Base-by-base conservation (phyloP, 2,329 filamentous ascomycete genomes). In the Fusarium protoensiforme region DNA sequence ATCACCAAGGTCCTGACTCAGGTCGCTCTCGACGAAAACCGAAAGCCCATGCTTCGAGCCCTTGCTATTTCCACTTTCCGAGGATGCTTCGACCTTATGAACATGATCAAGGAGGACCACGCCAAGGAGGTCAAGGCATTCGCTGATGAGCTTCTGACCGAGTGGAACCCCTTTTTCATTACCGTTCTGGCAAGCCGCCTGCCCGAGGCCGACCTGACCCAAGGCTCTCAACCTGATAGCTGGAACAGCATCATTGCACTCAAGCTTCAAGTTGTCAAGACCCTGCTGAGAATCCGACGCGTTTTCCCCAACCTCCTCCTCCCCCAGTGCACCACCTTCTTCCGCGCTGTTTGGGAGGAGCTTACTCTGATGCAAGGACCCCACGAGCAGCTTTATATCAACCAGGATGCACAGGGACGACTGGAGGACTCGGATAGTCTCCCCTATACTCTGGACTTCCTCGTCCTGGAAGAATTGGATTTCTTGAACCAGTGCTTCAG, bases 81-180 rank as follows among this genome's bases (percentile, higher is more conserved):
- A 65, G 91, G 91, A 57, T 98, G 94, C 83, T 97, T 99, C 81
- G 95, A 98, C 80, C 94, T 96, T 65, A 90, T 99, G 85, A 95
- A 98, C 83, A 97, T 98, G 90, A 93, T 98, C 74, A 93, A 98
- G 87, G 95, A 98, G 75, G 94, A 97, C 76, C 94, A 98, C 83
- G 93, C 94, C 78, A 88, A 89, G 66, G 94, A 94, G 64, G 94
- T 98, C 69, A 96, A 94, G 82, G 88, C 88, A 1, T 99, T 99
- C 81, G 95, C 96, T 61, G 94, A 98, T 69, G 93, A 97, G 79
- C 91, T 94, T 0, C 87, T 98, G 57, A 88, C 87, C 75, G 89
- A 90, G 59, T 99, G 96, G 96, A 92, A 94, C 71, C 94, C 95
- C 6, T 98, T 98, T 85, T 96, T 98, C 85, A 87, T 94, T 75